Percentiles rank a stretch among this genome's conserved stretches.
Evolutionary conservation across 805 yeast genomes (phyloP).

Genomic region (Candida palmyrensis): DNA sequence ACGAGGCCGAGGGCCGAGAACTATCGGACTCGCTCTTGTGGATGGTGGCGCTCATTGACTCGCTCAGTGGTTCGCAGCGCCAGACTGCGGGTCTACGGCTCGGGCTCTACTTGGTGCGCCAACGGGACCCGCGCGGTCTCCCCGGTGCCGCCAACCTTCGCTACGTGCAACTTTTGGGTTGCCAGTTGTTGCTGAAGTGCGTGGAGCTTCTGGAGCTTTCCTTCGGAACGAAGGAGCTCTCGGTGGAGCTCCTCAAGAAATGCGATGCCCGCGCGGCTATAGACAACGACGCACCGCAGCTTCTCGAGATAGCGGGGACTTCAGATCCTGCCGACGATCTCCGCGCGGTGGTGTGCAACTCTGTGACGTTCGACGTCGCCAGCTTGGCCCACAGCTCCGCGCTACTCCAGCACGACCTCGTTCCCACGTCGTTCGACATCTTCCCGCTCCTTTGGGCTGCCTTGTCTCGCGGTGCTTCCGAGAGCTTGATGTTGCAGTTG

Average conservation of each 20-base stretch:
- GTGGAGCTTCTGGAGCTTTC: slow-evolving; percentile 13
- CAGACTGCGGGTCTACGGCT: slow-evolving; percentile 50
- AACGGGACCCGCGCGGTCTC: background rate
- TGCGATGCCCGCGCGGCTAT: slow-evolving; percentile 47
- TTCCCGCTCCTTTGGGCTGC: slow-evolving; percentile 28
- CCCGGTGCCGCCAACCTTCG: background rate
- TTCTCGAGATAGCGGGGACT: slow-evolving; percentile 19
- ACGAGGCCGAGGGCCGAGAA: slow-evolving; percentile 1
- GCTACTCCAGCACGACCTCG: slow-evolving; percentile 12
- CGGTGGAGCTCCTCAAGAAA: slow-evolving; percentile 33
- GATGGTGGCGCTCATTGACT: slow-evolving; percentile 42
- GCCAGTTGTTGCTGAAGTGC: slow-evolving; percentile 11
- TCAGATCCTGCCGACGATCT: slow-evolving; percentile 19
- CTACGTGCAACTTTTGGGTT: slow-evolving; percentile 1
- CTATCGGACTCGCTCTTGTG: slow-evolving; percentile 48
- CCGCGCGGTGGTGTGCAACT: slow-evolving; percentile 25
- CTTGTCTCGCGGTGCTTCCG: background rate
- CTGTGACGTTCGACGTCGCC: slow-evolving; percentile 43
- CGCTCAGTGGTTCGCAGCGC: slow-evolving; percentile 44
- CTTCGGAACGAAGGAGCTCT: slow-evolving; percentile 18
- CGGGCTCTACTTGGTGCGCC: slow-evolving; percentile 41
- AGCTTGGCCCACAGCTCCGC: slow-evolving; percentile 24
- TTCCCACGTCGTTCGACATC: slow-evolving; percentile 26
- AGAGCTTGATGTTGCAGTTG: slow-evolving; percentile 1
- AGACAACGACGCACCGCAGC: slow-evolving; percentile 35